These are phyloP conservation scores for Leccinum longicurvipes DNA, from an alignment of 768 basidiomycete species.

Conservation along the genomic window DNA sequence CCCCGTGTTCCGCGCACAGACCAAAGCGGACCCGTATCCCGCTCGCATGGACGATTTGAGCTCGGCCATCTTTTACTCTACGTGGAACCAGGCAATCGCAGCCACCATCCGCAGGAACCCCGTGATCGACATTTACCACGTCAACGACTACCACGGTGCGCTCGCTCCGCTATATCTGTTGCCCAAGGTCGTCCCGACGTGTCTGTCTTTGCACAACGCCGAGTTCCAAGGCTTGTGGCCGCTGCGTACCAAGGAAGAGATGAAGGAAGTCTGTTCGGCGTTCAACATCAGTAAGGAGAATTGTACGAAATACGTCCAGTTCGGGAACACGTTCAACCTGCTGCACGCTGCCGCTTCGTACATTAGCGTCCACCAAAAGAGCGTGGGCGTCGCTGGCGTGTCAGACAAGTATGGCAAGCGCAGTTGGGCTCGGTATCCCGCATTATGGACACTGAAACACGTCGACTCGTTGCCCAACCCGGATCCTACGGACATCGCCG, in stretches of 20 bases:
- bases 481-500: conserved; percentile 92
- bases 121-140: conserved; percentile 88
- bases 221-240: conserved; percentile 98
- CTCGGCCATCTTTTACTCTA: conserved; percentile 96
- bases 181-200: conserved; percentile 86
- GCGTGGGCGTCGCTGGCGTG: conserved; percentile 91
- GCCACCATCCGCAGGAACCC: conserved; percentile 85
- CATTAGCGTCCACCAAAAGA: conserved; percentile 91
- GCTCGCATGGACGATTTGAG: conserved; percentile 96
- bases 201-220: conserved; percentile 92
- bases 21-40: conserved; percentile 93
- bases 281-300: conserved; percentile 97
- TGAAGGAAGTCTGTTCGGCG: conserved; percentile 97
- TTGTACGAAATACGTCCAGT: conserved; percentile 96
- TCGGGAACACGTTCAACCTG: conserved; percentile 96
- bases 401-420: conserved; percentile 98
- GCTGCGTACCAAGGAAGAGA: conserved; percentile 93
- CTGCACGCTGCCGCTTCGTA: conserved; percentile 91
- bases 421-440: conserved; percentile 94
- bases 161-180: conserved; percentile 88
- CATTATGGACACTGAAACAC: conserved; percentile 92
- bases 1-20: conserved; percentile 95
- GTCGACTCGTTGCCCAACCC: conserved; percentile 96
- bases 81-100: conserved; percentile 97
- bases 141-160: conserved; percentile 95